These are phyloP conservation scores for Gnaphalium uliginosum DNA, from an alignment of 129 eudicot genomes.

Conservation along the genomic window DNA sequence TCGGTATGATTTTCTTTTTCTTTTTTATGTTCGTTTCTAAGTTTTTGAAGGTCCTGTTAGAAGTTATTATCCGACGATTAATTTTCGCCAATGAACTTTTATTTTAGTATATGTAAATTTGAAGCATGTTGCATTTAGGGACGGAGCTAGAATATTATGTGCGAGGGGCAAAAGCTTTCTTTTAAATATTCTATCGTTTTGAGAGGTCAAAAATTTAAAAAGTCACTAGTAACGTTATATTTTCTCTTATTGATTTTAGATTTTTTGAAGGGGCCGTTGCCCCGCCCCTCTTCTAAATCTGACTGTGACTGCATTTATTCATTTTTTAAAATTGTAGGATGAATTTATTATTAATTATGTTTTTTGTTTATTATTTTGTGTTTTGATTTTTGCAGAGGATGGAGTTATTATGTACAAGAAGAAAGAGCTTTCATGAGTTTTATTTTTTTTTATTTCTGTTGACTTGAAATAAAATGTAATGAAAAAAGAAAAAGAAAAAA, in stretches of 20 bases:
- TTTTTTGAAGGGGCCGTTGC: too few relatives aligned
- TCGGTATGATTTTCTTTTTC: slow-evolving; percentile 7
- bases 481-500: not conserved
- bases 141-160: too few relatives aligned
- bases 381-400: slow-evolving; percentile 25
- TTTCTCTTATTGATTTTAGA: too few relatives aligned
- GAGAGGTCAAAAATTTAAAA: too few relatives aligned
- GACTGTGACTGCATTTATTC: too few relatives aligned
- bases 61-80: not conserved
- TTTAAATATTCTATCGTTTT: too few relatives aligned
- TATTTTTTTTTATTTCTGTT: not conserved
- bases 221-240: too few relatives aligned
- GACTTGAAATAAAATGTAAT: slow-evolving; percentile 33
- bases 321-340: not conserved
- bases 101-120: too few relatives aligned
- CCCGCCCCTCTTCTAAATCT: too few relatives aligned
- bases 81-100: not conserved
- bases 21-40: not conserved
- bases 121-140: too few relatives aligned
- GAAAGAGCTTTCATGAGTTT: slow-evolving; percentile 32
- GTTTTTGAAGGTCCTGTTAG: not conserved
- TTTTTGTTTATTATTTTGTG: not conserved
- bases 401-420: slow-evolving; percentile 16
- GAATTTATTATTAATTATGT: not conserved
- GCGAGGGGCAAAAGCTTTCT: too few relatives aligned